Conservation (phyloP, 495 filamentous ascomycete genomes). For the Talaromyces trachyspermus region DNA sequence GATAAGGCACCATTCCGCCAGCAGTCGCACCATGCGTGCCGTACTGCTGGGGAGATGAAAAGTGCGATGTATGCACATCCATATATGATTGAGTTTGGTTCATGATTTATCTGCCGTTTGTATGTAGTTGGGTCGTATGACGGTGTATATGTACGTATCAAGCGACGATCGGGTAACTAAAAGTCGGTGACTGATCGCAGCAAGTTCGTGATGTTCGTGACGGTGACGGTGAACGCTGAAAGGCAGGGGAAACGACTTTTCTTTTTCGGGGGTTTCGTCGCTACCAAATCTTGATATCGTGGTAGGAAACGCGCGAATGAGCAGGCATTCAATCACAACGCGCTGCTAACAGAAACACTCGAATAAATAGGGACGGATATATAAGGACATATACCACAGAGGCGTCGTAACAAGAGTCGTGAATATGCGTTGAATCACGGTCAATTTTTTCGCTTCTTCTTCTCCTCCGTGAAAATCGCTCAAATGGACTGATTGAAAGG, state of each 20-base stretch:
- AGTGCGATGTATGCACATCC: constrained; percentile 72
- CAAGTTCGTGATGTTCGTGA: constrained; percentile 31
- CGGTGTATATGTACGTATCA: no score
- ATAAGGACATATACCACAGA: background rate
- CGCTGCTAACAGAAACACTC: background rate
- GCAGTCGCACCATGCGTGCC: constrained; percentile 76
- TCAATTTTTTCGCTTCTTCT: background rate
- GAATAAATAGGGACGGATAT: no score
- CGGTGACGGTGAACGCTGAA: constrained; percentile 14
- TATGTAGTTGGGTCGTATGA: background rate
- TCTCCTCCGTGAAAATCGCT: background rate
- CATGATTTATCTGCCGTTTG: constrained; percentile 69
- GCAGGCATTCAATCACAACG: constrained; percentile 12
- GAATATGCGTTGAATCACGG: background rate
- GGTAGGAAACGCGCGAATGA: constrained; percentile 12
- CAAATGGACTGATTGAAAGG: background rate
- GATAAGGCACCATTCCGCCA: constrained; percentile 60
- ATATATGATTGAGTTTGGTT: constrained; percentile 77
- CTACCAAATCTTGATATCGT: constrained; percentile 14
- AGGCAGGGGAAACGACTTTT: constrained; percentile 13
- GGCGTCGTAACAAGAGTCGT: background rate
- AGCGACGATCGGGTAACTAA: no score
- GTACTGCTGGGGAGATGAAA: constrained; percentile 76
- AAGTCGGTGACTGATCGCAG: constrained; percentile 28
- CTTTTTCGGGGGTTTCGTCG: constrained; percentile 11